A percentile compares a stretch with the other conserved stretches of the same genome.
phyloP scores from a whole-genome alignment of 202 grass and related monocot genomes.

The Setaria italica region DNA sequence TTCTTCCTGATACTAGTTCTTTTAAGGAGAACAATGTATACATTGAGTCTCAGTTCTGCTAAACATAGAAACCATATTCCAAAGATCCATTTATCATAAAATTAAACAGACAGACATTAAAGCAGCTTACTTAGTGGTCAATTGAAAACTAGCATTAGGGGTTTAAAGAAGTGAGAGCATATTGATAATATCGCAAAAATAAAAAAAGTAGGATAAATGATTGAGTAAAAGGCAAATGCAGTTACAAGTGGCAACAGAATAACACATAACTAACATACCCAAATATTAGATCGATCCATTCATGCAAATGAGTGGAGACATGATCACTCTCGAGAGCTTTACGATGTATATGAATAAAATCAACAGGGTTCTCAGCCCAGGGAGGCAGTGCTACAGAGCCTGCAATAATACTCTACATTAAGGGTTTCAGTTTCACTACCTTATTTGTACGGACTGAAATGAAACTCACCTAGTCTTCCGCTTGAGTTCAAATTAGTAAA shows the following conservation, averaged over 20 bases:
- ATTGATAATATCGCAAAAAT: constrained; percentile 36
- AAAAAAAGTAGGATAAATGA: constrained; percentile 24
- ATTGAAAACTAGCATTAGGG: constrained; percentile 28
- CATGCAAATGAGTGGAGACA: constrained; percentile 89
- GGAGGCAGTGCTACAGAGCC: constrained; percentile 87
- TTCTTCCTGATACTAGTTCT: neutral
- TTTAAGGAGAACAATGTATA: neutral
- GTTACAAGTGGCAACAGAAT: constrained; percentile 38
- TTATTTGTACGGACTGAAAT: constrained; percentile 35
- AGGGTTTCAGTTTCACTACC: constrained; percentile 34
- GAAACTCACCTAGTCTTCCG: constrained; percentile 70
- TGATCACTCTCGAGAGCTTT: constrained; percentile 97
- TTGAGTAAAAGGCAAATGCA: constrained; percentile 35
- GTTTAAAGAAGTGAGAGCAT: constrained; percentile 35
- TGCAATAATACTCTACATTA: constrained; percentile 52
- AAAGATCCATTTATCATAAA: constrained; percentile 27
- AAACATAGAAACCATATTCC: constrained; percentile 25
- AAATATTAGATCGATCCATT: constrained; percentile 99
- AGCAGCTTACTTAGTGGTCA: constrained; percentile 23
- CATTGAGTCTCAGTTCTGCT: neutral
- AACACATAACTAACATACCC: constrained; percentile 70
- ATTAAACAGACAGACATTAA: constrained; percentile 24
- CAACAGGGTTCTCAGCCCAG: constrained; percentile 93
- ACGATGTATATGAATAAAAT: constrained; percentile 95
- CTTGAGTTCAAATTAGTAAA: constrained; percentile 71